Conservation (phyloP, 768 basidiomycete species). For the Mycena indigotica region DNA sequence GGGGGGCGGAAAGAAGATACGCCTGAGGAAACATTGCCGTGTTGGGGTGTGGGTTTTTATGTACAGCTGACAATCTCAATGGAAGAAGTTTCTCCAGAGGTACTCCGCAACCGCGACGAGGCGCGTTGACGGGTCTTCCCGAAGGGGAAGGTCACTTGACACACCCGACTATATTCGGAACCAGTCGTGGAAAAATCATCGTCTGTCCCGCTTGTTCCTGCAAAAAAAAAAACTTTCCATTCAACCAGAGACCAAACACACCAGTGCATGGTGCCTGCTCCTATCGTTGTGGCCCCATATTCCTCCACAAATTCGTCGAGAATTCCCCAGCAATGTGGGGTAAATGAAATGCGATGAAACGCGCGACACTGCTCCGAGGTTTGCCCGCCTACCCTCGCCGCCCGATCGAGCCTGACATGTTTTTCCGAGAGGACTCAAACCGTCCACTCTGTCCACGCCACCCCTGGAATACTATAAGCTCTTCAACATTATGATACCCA, state of each 20-base stretch:
- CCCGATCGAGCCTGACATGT: neutral
- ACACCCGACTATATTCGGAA: neutral
- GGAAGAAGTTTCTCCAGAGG: conserved; percentile 28
- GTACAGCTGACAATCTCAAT: conserved; percentile 28
- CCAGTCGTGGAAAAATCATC: neutral
- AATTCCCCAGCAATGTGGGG: conserved; percentile 13
- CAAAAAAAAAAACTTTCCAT: neutral
- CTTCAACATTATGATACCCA: neutral
- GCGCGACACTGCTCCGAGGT: conserved; percentile 9
- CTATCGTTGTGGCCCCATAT: neutral
- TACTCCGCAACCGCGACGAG: conserved; percentile 15
- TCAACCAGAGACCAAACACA: too few species aligned
- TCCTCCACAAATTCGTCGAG: conserved; percentile 5
- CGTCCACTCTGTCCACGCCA: too few species aligned
- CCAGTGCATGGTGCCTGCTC: neutral
- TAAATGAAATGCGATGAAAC: conserved; percentile 3
- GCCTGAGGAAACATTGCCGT: conserved; percentile 23
- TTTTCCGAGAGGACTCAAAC: conserved; percentile 8
- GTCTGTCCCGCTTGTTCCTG: too few species aligned
- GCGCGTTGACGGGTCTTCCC: neutral
- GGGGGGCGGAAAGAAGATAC: conserved; percentile 33
- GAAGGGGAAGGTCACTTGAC: neutral
- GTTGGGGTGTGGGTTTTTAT: conserved; percentile 27
- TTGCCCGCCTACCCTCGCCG: conserved; percentile 5
- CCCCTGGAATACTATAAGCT: neutral